Base-by-base conservation (phyloP, 495 filamentous ascomycete species). In the Hypoxylon lienhwacheense region DNA sequence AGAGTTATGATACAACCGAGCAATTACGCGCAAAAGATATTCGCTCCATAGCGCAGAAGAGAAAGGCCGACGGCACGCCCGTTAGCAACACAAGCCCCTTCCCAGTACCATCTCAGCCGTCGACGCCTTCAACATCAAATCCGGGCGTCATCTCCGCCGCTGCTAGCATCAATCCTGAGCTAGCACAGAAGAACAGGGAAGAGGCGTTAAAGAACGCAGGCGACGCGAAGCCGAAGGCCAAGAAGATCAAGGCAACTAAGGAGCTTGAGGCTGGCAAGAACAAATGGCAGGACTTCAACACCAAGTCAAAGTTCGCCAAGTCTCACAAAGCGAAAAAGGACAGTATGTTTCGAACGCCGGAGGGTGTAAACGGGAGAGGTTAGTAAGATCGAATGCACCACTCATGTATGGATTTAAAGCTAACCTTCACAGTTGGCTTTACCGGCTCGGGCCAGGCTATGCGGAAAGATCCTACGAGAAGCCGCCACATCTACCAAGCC, bases 281-380 rank as follows among this genome's bases (percentile, higher is more conserved):
- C 59, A 96, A 93, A 64, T 98, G 93, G 93, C 86, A 97, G 70
- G 86, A 91, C 60, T 98, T 95, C 66, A 84, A 81, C 29, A 76
- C 75, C 59, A 95, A 91, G 73, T 86, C 87, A 14, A 90, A 90
- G 65, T 74, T 83, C 29, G 87, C 83, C 36, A 90, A 88, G 69
- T 58, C 72, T n/a, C 64, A 66, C 35, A 75, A 72, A 47, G 66
- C 69, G 6, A 90, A 89, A 73, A 96, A 96, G 76, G 91, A 97
- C 11, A 95, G 89, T 73, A 96, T 97, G 93, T 98, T 98, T 63
- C 82, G 95, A 19, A 96, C 91, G 1, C 88, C 88, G 0, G 90
- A 95, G 19, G 86, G 89, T 34, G 77, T 92, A 8, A 81, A 89
- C 59, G 90, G 88, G 36, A 79, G 90, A 85, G 91, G 91, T 96